Conservation (phyloP, 768 basidiomycete species). For the Porphyrellus cyaneotinctus region DNA sequence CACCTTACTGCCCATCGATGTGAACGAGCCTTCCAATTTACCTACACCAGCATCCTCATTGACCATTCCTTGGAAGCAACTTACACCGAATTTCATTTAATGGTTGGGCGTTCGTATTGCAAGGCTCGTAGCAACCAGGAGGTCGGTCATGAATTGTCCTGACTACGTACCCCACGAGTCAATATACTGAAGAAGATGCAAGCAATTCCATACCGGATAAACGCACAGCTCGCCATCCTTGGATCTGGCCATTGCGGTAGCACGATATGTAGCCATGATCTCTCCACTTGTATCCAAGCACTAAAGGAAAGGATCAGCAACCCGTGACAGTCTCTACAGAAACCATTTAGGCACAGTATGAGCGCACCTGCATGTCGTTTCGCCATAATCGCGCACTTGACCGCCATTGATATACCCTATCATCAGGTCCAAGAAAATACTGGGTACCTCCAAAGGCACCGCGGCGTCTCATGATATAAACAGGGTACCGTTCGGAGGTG, state of each 20-base stretch:
- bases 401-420: constrained; percentile 23
- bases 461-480: constrained; percentile 12
- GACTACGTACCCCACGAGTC: constrained; percentile 9
- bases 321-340: not conserved
- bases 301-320: not conserved
- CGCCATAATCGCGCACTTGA: constrained; percentile 9
- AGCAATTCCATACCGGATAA: constrained; percentile 21
- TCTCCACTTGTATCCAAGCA: constrained; percentile 16
- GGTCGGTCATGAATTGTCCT: constrained; percentile 24
- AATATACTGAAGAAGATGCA: not conserved
- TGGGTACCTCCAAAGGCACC: constrained; percentile 9
- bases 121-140: constrained; percentile 28
- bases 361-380: constrained; percentile 24
- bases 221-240: constrained; percentile 29
- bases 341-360: not conserved
- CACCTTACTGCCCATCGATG: no score
- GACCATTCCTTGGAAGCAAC: no score
- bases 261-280: constrained; percentile 28
- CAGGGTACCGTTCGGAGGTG: constrained; percentile 4
- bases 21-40: no score
- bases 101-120: constrained; percentile 22
- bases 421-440: constrained; percentile 26
- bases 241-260: constrained; percentile 18
- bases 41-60: no score
- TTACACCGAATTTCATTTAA: constrained; percentile 1